These are phyloP conservation scores for Verbena officinalis DNA, from an alignment of 257 asterid species.

Conservation along the genomic window DNA sequence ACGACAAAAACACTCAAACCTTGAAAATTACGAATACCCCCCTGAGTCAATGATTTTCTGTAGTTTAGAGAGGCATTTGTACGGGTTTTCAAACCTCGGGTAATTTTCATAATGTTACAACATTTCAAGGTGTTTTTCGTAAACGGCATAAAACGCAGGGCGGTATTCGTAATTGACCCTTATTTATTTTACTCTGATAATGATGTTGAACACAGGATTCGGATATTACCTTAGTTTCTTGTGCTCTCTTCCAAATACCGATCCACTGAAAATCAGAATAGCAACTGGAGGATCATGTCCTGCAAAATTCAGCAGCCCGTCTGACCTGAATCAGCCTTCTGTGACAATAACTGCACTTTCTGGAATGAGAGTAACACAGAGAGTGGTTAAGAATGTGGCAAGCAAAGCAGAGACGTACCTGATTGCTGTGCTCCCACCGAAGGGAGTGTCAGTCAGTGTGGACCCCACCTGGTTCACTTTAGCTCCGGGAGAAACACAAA, in stretches of 20 bases:
- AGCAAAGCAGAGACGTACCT: slow-evolving; percentile 67
- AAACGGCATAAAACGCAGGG: no score
- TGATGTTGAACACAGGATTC: slow-evolving; percentile 47
- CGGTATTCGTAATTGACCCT: slow-evolving; percentile 9
- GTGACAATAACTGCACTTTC: slow-evolving; percentile 70
- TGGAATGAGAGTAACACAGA: slow-evolving; percentile 51
- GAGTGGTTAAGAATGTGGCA: slow-evolving; percentile 63
- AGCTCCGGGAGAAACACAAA: slow-evolving; percentile 62
- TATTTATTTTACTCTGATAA: neutral
- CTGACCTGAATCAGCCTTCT: slow-evolving; percentile 84
- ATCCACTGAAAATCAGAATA: slow-evolving; percentile 47
- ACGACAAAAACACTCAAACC: neutral
- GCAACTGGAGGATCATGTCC: slow-evolving; percentile 81
- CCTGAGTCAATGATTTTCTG: no score
- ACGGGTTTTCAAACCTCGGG: no score
- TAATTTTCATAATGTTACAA: no score
- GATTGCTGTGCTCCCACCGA: slow-evolving; percentile 58
- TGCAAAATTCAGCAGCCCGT: slow-evolving; percentile 50
- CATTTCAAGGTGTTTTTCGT: no score
- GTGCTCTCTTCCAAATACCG: slow-evolving; percentile 77
- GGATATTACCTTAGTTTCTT: slow-evolving; percentile 74
- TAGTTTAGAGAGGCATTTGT: no score
- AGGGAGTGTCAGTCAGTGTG: slow-evolving; percentile 56
- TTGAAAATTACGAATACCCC: no score
- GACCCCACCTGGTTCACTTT: slow-evolving; percentile 66